A percentile compares a stretch with the other conserved stretches of the same genome.
phyloP scores from a whole-genome alignment of 306 rosid genomes.

The Vicia faba region DNA sequence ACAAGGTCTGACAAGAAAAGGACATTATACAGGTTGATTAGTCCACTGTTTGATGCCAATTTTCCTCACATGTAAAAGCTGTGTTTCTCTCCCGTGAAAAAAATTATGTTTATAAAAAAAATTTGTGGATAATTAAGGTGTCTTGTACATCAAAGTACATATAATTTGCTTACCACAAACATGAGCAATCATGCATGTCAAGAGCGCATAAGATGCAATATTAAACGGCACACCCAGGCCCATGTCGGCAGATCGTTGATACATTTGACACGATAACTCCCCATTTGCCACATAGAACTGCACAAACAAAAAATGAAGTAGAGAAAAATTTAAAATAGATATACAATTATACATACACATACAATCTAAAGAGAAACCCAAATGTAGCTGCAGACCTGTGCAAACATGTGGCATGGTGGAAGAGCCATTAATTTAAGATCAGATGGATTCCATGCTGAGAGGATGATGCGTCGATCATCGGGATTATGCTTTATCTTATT shows the following conservation, averaged over 20 bases:
- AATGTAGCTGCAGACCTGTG: conserved; percentile 63
- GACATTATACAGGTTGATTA: too few relatives aligned
- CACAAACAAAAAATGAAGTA: conserved; percentile 20
- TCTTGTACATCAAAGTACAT: neutral
- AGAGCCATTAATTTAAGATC: conserved; percentile 97
- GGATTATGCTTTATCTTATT: conserved; percentile 84
- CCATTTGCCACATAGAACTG: conserved; percentile 92
- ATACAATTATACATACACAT: neutral
- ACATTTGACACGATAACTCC: conserved; percentile 95
- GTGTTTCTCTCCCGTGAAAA: too few relatives aligned
- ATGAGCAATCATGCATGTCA: conserved; percentile 97
- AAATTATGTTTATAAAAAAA: too few relatives aligned
- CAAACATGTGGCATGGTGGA: conserved; percentile 97
- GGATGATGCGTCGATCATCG: conserved; percentile 81
- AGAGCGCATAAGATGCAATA: conserved; percentile 92
- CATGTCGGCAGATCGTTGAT: conserved; percentile 96
- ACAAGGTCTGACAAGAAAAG: conserved; percentile 55
- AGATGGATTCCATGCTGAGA: conserved; percentile 93
- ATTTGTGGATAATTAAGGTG: neutral
- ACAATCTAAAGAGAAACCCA: conserved; percentile 28
- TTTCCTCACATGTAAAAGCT: too few relatives aligned
- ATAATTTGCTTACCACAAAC: conserved; percentile 80
- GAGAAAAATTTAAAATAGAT: conserved; percentile 15
- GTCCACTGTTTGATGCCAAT: too few relatives aligned
- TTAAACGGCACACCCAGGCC: conserved; percentile 94